Evolutionary conservation across 2,329 filamentous ascomycete genomes (phyloP).

Genomic region (Colletotrichum noveboracense): DNA sequence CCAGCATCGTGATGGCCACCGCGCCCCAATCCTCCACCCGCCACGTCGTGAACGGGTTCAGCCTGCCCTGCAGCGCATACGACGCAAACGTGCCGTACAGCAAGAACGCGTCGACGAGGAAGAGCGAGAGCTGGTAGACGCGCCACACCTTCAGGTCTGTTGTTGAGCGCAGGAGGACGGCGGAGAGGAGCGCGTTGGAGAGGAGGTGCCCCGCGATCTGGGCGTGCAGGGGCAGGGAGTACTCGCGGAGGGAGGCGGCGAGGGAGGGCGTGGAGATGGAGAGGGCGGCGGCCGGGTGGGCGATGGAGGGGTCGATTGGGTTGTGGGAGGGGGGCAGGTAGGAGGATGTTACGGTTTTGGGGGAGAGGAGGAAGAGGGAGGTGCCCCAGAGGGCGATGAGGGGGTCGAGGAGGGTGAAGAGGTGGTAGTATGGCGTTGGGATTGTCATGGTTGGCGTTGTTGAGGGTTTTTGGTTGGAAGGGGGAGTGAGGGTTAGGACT

Average conservation of each 20-base stretch:
- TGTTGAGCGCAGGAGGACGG: background rate
- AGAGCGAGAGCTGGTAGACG: background rate
- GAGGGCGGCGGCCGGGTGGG: background rate
- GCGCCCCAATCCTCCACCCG: slow-evolving; percentile 4
- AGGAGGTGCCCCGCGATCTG: slow-evolving; percentile 1
- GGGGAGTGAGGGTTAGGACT: background rate
- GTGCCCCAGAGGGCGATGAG: slow-evolving; percentile 8
- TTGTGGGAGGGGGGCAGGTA: background rate
- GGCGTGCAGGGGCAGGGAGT: slow-evolving; percentile 1
- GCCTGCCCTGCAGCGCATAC: background rate
- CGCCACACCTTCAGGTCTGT: background rate
- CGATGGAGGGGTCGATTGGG: background rate
- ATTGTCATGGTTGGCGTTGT: background rate
- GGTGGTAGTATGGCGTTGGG: background rate
- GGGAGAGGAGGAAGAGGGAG: slow-evolving; percentile 5
- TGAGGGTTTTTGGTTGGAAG: background rate
- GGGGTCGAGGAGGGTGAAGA: slow-evolving; percentile 8
- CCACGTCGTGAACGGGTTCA: background rate
- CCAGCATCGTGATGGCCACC: background rate
- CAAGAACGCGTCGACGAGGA: background rate
- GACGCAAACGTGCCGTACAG: background rate
- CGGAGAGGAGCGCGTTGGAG: slow-evolving; percentile 1
- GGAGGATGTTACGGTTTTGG: background rate
- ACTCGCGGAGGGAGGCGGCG: background rate
- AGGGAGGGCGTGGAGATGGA: background rate